phyloP scores from a whole-genome alignment of 1,284 basidiomycete genomes.

The Mycena sp. region DNA sequence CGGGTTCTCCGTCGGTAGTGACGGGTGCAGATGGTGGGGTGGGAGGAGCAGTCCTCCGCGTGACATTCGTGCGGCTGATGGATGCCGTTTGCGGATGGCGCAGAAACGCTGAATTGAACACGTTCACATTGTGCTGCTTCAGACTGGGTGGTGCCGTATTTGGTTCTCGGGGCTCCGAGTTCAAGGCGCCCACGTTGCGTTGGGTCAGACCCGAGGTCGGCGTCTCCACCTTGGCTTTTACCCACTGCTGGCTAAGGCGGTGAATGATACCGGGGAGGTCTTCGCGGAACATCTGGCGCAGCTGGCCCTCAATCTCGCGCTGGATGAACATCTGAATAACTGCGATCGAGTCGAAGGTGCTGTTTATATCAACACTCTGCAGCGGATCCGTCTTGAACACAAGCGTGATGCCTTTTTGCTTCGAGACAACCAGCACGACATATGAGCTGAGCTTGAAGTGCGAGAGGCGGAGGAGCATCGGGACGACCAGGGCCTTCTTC shows the following conservation, averaged over 20 bases:
- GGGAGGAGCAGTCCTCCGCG: conserved; percentile 31
- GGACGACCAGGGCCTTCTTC: conserved; percentile 93
- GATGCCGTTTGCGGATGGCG: conserved; percentile 23
- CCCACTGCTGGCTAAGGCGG: conserved; percentile 94
- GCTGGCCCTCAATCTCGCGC: conserved; percentile 95
- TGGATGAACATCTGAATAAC: conserved; percentile 98
- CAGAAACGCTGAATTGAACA: conserved; percentile 22
- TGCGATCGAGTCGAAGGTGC: conserved; percentile 97
- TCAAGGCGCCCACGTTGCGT: conserved; percentile 33
- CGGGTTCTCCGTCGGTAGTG: conserved; percentile 64
- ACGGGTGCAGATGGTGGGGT: conserved; percentile 45
- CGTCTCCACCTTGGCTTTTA: conserved; percentile 85
- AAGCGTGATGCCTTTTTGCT: conserved; percentile 96
- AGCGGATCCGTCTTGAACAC: conserved; percentile 99
- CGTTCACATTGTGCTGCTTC: conserved; percentile 27
- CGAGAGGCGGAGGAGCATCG: conserved; percentile 97
- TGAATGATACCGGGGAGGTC: conserved; percentile 98
- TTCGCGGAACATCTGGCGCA: conserved; percentile 98
- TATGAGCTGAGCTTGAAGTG: conserved; percentile 95
- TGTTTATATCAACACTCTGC: conserved; percentile 97
- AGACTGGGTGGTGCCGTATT: conserved; percentile 39
- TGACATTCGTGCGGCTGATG: conserved; percentile 20
- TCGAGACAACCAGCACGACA: conserved; percentile 96
- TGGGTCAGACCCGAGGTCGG: conserved; percentile 69
- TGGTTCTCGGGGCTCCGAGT: conserved; percentile 43